Base-by-base conservation (phyloP, 306 rosid genomes). In the Sechiopsis laciniata region DNA sequence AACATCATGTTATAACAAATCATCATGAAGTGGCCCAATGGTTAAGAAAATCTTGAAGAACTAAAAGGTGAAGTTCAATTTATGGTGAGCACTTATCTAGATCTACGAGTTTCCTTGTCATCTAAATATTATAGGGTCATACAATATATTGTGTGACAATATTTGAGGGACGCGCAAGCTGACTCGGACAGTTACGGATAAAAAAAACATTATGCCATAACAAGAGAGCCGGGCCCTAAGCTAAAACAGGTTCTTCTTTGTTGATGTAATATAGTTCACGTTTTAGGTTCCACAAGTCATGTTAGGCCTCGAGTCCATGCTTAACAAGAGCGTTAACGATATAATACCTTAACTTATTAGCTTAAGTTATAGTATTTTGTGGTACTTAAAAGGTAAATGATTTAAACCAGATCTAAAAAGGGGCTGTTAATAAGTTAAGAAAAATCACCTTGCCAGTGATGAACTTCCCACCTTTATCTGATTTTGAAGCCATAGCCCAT, bases 401-500 rank as follows among this genome's bases (percentile, higher is more conserved):
- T 21, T 16, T 5, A 70, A 70, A 24, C 19, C 42, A 8, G 29
- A 46, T 46, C 21, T 56, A 62, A 62, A 46, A 55, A 58, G 59
- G 11, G 4, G 60, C 9, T 15, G 10, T 51, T 52, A 24, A 51
- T 22, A 70, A 70, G 74, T 51, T 24, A 70, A 24, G 60, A 22
- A 22, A 42, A 29, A 48, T 57, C 76, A 91, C 99, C 96, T 86
- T 94, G 75, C 79, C 77, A 35, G 86, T 85, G 61, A 80, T 72
- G 78, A 81, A 81, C 75, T 86, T 91, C 20, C 84, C 86, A 54
- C 87, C 90, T 78, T 79, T 94, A 48, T 89, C 96, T 74, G 96
- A 72, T 79, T 83, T 94, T n/a, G 87, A 77, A 72, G 88, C 79
- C 17, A 91, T 83, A 55, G 91, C 96, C 99, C 99, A 91, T 84